phyloP scores from a whole-genome alignment of 2,329 filamentous ascomycete species.

The Chalara sp. region DNA sequence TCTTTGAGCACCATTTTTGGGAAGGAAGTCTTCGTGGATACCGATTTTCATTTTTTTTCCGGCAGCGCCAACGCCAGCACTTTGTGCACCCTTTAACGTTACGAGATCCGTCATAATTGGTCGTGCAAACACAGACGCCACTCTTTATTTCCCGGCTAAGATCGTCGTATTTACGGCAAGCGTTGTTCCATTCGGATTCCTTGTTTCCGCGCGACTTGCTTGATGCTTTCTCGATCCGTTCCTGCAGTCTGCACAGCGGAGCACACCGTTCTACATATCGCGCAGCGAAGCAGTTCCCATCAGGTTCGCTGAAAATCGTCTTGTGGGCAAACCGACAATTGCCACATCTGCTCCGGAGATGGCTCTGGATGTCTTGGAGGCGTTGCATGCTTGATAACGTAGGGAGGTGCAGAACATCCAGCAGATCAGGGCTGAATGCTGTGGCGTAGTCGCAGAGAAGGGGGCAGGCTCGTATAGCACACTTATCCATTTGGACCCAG shows the following conservation, averaged over 20 bases:
- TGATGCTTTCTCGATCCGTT: slow-evolving; percentile 30
- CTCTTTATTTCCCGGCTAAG: slow-evolving; percentile 29
- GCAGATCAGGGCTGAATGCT: slow-evolving; percentile 37
- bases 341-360: slow-evolving; percentile 36
- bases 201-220: slow-evolving; percentile 27
- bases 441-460: slow-evolving; percentile 46
- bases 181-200: slow-evolving; percentile 30
- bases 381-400: slow-evolving; percentile 40
- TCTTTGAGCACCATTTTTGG: slow-evolving; percentile 27
- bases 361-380: slow-evolving; percentile 40
- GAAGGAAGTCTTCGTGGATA: slow-evolving; percentile 44
- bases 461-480: slow-evolving; percentile 33
- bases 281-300: slow-evolving; percentile 27
- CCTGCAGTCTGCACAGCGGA: slow-evolving; percentile 24
- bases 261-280: slow-evolving; percentile 21
- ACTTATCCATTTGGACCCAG: slow-evolving; percentile 50
- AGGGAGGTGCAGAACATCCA: slow-evolving; percentile 50
- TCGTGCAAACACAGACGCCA: slow-evolving; percentile 27
- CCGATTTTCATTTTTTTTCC: slow-evolving; percentile 36
- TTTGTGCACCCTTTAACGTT: slow-evolving; percentile 34
- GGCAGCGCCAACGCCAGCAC: slow-evolving; percentile 31
- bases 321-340: slow-evolving; percentile 12
- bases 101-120: slow-evolving; percentile 14
- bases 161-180: slow-evolving; percentile 30
- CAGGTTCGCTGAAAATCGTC: slow-evolving; percentile 41